phyloP scores from a whole-genome alignment of 176 grass and related monocot genomes.

The Avena atlantica region DNA sequence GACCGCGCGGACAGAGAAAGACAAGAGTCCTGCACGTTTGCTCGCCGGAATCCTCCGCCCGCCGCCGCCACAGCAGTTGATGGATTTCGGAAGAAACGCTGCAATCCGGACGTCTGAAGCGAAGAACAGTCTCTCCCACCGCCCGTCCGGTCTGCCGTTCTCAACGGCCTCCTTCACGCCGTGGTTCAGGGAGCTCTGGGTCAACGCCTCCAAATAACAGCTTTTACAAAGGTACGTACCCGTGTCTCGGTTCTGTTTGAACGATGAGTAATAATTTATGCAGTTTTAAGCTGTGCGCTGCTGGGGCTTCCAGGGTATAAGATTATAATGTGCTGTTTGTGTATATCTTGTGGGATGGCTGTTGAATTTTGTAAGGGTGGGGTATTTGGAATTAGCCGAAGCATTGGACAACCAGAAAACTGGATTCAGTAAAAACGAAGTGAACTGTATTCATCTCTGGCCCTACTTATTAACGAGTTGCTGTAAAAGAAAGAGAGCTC shows the following conservation, averaged over 20 bases:
- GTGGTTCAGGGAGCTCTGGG: conserved; percentile 81
- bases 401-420: not conserved
- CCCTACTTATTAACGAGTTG: not conserved
- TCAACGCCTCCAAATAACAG: conserved; percentile 51
- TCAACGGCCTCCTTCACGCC: conserved; percentile 48
- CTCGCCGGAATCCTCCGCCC: conserved; percentile 43
- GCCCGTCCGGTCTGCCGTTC: conserved; percentile 41
- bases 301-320: too few relatives aligned
- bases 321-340: not conserved
- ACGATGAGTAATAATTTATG: too few relatives aligned
- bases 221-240: conserved; percentile 26
- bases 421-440: not conserved
- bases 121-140: conserved; percentile 27
- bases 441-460: not conserved
- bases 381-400: conserved; percentile 8
- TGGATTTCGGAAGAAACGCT: conserved; percentile 51
- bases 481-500: not conserved
- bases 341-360: not conserved
- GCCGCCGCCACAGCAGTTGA: conserved; percentile 48
- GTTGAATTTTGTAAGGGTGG: not conserved
- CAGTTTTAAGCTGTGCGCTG: too few relatives aligned
- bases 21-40: not conserved
- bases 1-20: conserved; percentile 11
- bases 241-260: not conserved
- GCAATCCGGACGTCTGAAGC: conserved; percentile 39